A percentile compares a stretch with the other conserved stretches of the same genome.
Evolutionary conservation across 2,329 filamentous ascomycete genomes (phyloP).

Genomic region (Oidium heveae): DNA sequence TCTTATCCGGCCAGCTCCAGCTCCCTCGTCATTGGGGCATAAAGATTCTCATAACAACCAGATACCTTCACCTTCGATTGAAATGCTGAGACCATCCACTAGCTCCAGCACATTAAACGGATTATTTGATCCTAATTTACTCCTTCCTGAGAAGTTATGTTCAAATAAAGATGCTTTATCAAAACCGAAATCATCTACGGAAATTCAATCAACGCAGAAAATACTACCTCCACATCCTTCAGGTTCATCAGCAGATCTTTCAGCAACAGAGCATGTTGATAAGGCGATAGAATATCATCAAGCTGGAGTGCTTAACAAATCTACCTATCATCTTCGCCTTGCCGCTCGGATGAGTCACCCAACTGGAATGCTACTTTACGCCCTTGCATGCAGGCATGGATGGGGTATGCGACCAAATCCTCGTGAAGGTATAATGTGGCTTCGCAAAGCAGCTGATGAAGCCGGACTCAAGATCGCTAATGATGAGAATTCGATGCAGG

Average conservation of each 20-base stretch:
- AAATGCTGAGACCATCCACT: conserved; percentile 21
- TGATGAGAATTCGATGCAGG: conserved; percentile 42
- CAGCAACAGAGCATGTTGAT: conserved; percentile 66
- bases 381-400: conserved; percentile 79
- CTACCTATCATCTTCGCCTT: conserved; percentile 81
- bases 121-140: conserved; percentile 12
- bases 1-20: conserved; percentile 33
- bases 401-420: conserved; percentile 95
- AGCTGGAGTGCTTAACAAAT: conserved; percentile 67
- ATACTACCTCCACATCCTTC: conserved; percentile 7
- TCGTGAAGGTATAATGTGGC: conserved; percentile 71
- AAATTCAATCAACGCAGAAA: conserved; percentile 19
- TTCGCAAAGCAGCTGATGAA: conserved; percentile 70
- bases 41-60: conserved; percentile 2
- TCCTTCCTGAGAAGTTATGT: background rate
- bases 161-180: background rate
- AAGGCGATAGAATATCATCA: conserved; percentile 84
- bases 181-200: background rate
- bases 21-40: conserved; percentile 18
- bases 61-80: conserved; percentile 21
- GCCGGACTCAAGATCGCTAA: conserved; percentile 64
- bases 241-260: conserved; percentile 39
- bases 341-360: conserved; percentile 69
- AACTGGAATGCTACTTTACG: conserved; percentile 89
- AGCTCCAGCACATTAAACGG: conserved; percentile 21